Evolutionary conservation across 139 green algal genomes (phyloP).

Genomic region (Monoraphidium neglectum): DNA sequence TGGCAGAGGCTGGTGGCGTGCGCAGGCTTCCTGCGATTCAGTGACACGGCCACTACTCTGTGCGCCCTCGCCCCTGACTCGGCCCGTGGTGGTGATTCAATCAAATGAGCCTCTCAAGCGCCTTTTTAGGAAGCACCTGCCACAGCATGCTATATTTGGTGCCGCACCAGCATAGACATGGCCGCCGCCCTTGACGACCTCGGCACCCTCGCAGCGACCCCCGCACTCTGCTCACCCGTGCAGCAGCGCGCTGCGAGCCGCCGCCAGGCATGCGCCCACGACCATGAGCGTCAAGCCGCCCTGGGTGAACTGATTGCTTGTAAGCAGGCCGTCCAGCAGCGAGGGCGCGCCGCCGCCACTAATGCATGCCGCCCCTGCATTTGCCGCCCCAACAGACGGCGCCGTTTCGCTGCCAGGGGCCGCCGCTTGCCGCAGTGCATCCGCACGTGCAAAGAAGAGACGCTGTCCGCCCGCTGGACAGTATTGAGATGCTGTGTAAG

Average conservation of each 20-base stretch:
- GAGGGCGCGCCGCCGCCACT: too few species aligned
- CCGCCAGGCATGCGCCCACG: conserved; percentile 20
- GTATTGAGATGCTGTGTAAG: too few species aligned
- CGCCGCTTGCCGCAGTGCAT: too few species aligned
- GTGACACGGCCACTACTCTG: neutral
- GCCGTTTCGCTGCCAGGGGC: too few species aligned
- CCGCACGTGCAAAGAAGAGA: too few species aligned
- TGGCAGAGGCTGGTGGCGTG: neutral
- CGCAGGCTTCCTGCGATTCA: neutral
- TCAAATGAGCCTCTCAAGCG: too few species aligned
- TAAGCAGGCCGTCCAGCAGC: too few species aligned
- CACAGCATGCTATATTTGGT: neutral
- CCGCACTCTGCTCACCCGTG: neutral
- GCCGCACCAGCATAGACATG: neutral
- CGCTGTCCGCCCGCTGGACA: too few species aligned
- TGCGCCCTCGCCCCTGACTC: conserved; percentile 5
- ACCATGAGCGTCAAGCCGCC: conserved; percentile 20
- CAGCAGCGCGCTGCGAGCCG: neutral
- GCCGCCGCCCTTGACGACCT: neutral
- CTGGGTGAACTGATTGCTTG: neutral
- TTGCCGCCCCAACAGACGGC: too few species aligned
- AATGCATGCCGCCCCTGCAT: too few species aligned
- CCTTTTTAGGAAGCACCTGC: too few species aligned
- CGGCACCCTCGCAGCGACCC: neutral
- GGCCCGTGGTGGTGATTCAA: conserved; percentile 7